Conservation (phyloP, 129 eudicot species). For the Calendula officinalis region DNA sequence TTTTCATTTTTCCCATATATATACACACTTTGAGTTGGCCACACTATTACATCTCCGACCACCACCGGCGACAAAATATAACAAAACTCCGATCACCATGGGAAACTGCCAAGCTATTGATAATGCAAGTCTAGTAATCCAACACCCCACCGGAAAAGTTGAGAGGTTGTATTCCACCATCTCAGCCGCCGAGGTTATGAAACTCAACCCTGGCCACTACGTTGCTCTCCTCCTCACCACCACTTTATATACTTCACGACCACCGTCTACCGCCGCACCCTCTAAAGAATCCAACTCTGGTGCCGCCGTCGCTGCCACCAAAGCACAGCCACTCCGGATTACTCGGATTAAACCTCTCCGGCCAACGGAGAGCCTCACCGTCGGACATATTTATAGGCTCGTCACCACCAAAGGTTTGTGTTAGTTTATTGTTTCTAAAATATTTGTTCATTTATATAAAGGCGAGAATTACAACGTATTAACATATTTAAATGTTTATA, state of each 20-base stretch:
- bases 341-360: slow-evolving; percentile 85
- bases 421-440: background rate
- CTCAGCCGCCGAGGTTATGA: slow-evolving; percentile 77
- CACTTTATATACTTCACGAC: slow-evolving; percentile 45
- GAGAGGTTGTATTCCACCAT: slow-evolving; percentile 52
- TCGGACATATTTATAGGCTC: slow-evolving; percentile 92
- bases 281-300: slow-evolving; percentile 1
- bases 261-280: slow-evolving; percentile 21
- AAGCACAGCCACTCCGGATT: slow-evolving; percentile 49
- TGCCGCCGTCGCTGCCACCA: background rate
- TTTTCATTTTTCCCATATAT: slow-evolving; percentile 13
- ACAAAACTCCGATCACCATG: slow-evolving; percentile 32
- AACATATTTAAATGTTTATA: too few relatives aligned
- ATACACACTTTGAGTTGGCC: background rate
- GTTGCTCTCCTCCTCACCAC: slow-evolving; percentile 96
- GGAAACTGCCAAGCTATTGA: slow-evolving; percentile 99
- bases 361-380: slow-evolving; percentile 61
- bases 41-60: background rate
- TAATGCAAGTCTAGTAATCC: slow-evolving; percentile 70
- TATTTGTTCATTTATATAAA: background rate
- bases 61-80: background rate
- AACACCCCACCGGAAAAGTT: slow-evolving; percentile 69
- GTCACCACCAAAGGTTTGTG: slow-evolving; percentile 71
- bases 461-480: background rate
- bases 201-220: slow-evolving; percentile 82